Percentiles rank a stretch among this genome's conserved stretches.
Evolutionary conservation across 495 filamentous ascomycete species (phyloP).

Genomic region (Jackrogersella minutella): DNA sequence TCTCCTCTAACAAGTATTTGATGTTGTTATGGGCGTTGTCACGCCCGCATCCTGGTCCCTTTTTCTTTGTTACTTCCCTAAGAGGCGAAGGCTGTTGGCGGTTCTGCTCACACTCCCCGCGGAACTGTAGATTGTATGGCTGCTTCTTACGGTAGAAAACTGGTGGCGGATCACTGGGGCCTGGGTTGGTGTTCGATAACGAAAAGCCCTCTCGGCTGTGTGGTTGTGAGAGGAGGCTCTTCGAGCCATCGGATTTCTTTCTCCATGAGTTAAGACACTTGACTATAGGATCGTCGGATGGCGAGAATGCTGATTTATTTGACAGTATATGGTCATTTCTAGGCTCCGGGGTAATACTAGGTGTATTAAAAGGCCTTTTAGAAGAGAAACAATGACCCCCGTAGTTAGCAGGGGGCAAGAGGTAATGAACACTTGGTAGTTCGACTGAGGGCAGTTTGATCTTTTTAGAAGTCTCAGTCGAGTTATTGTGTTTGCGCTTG

Average conservation of each 20-base stretch:
- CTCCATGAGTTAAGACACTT: slow-evolving; percentile 34
- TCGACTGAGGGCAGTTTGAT: neutral
- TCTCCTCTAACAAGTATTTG: slow-evolving; percentile 46
- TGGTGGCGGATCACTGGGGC: neutral
- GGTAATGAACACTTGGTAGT: slow-evolving; percentile 16
- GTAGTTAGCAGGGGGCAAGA: neutral
- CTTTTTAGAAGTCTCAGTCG: slow-evolving; percentile 5
- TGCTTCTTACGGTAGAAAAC: slow-evolving; percentile 13
- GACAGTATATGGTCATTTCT: slow-evolving; percentile 10
- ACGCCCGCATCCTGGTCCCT: no score
- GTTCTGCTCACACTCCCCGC: neutral
- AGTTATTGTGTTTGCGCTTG: slow-evolving; percentile 12
- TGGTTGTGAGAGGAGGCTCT: slow-evolving; percentile 30
- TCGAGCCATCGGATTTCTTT: slow-evolving; percentile 12
- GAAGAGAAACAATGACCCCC: neutral
- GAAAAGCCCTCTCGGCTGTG: neutral
- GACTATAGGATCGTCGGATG: slow-evolving; percentile 32
- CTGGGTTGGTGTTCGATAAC: neutral
- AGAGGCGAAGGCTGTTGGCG: neutral
- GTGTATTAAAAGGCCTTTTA: neutral
- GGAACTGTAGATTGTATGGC: slow-evolving; percentile 2
- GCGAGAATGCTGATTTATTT: neutral
- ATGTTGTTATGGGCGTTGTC: slow-evolving; percentile 49
- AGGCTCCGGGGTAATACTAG: slow-evolving; percentile 25
- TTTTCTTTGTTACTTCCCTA: neutral